Conservation (phyloP, 2,329 filamentous ascomycete species). For the Chaetomium strumarium region DNA sequence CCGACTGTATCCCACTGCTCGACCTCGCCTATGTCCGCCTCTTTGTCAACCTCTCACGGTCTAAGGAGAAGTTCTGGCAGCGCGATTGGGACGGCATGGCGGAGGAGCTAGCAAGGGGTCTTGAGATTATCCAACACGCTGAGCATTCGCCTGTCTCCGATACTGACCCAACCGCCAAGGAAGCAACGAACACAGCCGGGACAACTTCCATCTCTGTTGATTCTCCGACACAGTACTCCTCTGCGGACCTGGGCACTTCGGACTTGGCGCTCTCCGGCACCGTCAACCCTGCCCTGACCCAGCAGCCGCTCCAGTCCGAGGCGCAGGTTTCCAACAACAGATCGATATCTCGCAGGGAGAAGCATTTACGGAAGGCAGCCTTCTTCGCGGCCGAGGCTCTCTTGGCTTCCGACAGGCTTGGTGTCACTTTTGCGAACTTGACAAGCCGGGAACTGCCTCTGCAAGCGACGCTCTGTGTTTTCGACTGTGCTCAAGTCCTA, state of each 20-base stretch:
- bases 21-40: conserved; percentile 89
- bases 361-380: conserved; percentile 85
- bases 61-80: conserved; percentile 92
- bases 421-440: conserved; percentile 78
- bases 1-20: conserved; percentile 83
- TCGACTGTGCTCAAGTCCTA: conserved; percentile 89
- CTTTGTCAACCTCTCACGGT: conserved; percentile 86
- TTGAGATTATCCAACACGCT: conserved; percentile 67
- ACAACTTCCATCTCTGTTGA: conserved; percentile 44
- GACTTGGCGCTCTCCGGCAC: conserved; percentile 31
- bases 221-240: conserved; percentile 48
- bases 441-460: conserved; percentile 80
- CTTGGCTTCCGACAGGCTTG: conserved; percentile 78
- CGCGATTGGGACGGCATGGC: conserved; percentile 90
- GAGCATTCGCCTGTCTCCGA: conserved; percentile 54
- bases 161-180: conserved; percentile 37
- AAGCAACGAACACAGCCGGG: conserved; percentile 43
- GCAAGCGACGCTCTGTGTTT: conserved; percentile 85
- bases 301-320: conserved; percentile 26
- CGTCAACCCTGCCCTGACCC: conserved; percentile 20
- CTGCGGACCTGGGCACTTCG: conserved; percentile 39
- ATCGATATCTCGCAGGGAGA: conserved; percentile 67
- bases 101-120: conserved; percentile 73
- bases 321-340: conserved; percentile 30
- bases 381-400: conserved; percentile 92